Evolutionary conservation across 2,329 filamentous ascomycete species (phyloP), one percentile per base, ranked within the genome.

Genomic region (Beauveria medogensis): DNA sequence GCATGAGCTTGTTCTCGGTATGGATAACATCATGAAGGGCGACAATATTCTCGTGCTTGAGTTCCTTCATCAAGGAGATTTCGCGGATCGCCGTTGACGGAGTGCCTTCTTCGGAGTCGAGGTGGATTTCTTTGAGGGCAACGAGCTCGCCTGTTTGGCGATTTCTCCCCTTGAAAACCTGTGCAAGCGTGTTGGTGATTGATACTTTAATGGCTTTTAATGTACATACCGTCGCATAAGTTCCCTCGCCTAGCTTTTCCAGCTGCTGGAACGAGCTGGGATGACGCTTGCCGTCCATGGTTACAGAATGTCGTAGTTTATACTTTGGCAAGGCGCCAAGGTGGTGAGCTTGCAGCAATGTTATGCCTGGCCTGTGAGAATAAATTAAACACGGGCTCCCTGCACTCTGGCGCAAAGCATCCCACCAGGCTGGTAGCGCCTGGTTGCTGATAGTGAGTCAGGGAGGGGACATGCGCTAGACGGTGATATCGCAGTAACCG

Each of bases 1-100:
- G 87, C 94, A 99, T 99, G 62, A 99, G 86, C 75, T 99, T 99
- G 78, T 97, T 99, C 80, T 99, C 94, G 62, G 94, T 99, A 76
- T 99, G 94, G 70, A 99, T 97, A 61, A 99, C 94, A 81, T 99
- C 94, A 82, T 97, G 91, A 5, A 99, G 86, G 62, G 89, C 91
- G 69, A 99, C 92, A 67, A 99, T 97, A 72, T 97, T 97, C 74
- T 97, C 92, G 76, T 99, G 94, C 77, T 97, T 97, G 67, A 99
- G 83, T 77, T 99, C 94, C 77, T 99, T 99, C 94, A 99, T 97
- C 61, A 99, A 82, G 1, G 92, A 97, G 69, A 99, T 99, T 76
- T 99, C 94, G 70, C 94, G 91, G 73, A 99, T 99, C 52, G 94
- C 94, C 0, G 94, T 99, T 56, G 90, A 95, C 4, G 94, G 94